Percentiles rank a stretch among this genome's conserved stretches.
Evolutionary conservation across 768 basidiomycete species (phyloP).

Genomic region (Boletales sp.): DNA sequence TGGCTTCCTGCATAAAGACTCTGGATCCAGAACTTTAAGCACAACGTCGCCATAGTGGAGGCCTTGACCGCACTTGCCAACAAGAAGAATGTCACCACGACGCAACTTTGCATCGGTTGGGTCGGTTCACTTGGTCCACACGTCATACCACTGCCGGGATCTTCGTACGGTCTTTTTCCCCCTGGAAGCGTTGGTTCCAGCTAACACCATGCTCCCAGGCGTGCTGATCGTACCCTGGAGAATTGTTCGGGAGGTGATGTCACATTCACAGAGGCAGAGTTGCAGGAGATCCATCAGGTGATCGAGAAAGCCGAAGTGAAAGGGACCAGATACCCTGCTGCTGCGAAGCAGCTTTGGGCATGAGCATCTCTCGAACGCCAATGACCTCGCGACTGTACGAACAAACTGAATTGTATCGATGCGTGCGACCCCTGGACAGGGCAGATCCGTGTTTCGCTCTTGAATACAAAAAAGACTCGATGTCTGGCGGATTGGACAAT

Average conservation of each 20-base stretch:
- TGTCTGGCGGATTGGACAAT: too few relatives aligned
- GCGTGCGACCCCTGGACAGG: background rate
- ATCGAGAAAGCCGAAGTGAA: slow-evolving; percentile 34
- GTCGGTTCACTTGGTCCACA: slow-evolving; percentile 36
- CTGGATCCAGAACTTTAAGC: slow-evolving; percentile 31
- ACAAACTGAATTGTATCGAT: background rate
- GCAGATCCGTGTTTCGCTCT: background rate
- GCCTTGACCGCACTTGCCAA: slow-evolving; percentile 38
- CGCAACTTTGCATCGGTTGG: slow-evolving; percentile 44
- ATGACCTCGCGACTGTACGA: background rate
- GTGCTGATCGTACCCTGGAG: slow-evolving; percentile 40
- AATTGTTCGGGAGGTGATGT: slow-evolving; percentile 44
- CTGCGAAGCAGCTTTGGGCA: slow-evolving; percentile 29
- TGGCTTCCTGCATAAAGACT: background rate
- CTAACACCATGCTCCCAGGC: slow-evolving; percentile 16
- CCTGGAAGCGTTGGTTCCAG: background rate
- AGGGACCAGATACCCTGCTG: slow-evolving; percentile 37
- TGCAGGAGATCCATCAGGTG: slow-evolving; percentile 36
- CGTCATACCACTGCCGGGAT: slow-evolving; percentile 51
- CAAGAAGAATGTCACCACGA: slow-evolving; percentile 38
- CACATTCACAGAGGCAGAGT: slow-evolving; percentile 37
- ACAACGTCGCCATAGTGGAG: slow-evolving; percentile 44
- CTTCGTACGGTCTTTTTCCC: slow-evolving; percentile 31
- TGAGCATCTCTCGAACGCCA: slow-evolving; percentile 11
- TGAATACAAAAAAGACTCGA: background rate